Conservation (phyloP, 345 rosid genomes). For the Nephelium lappaceum region DNA sequence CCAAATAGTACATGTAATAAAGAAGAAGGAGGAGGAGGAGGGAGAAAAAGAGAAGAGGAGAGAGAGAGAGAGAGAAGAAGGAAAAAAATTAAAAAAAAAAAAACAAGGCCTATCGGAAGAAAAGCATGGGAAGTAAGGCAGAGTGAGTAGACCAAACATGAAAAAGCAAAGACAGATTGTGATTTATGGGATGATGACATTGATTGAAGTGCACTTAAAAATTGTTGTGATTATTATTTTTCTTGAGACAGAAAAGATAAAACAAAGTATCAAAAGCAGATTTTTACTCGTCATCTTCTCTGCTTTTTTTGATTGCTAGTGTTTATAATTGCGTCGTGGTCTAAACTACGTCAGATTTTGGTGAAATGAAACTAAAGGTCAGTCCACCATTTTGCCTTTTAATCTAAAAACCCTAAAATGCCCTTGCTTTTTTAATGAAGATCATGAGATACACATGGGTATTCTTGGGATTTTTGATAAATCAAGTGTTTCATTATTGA, state of each 20-base stretch:
- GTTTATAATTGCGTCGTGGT: constrained; percentile 13
- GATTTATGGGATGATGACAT: neutral
- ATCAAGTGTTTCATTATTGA: neutral
- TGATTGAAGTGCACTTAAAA: constrained; percentile 23
- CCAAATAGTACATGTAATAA: too few species aligned
- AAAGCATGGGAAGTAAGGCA: constrained; percentile 4
- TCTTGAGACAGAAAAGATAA: constrained; percentile 18
- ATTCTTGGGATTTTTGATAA: neutral
- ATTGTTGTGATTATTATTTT: constrained; percentile 1
- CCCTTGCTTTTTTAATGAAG: constrained; percentile 13
- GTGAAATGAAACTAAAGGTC: neutral
- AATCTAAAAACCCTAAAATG: neutral
- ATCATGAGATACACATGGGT: neutral
- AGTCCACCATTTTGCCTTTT: neutral
- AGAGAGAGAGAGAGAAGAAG: too few species aligned
- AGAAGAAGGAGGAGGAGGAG: too few species aligned
- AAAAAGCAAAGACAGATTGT: neutral
- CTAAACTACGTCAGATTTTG: neutral
- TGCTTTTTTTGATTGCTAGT: constrained; percentile 10
- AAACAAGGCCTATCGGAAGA: too few species aligned
- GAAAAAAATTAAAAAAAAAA: too few species aligned
- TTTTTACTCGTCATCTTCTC: constrained; percentile 25
- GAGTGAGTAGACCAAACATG: neutral
- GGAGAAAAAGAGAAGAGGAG: too few species aligned
- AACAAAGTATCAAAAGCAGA: constrained; percentile 25